A percentile compares a stretch with the other conserved stretches of the same genome.
These are phyloP conservation scores for Lecanoromycetidae sp. DNA, from an alignment of 2,329 filamentous ascomycete species.

Conservation along the genomic window DNA sequence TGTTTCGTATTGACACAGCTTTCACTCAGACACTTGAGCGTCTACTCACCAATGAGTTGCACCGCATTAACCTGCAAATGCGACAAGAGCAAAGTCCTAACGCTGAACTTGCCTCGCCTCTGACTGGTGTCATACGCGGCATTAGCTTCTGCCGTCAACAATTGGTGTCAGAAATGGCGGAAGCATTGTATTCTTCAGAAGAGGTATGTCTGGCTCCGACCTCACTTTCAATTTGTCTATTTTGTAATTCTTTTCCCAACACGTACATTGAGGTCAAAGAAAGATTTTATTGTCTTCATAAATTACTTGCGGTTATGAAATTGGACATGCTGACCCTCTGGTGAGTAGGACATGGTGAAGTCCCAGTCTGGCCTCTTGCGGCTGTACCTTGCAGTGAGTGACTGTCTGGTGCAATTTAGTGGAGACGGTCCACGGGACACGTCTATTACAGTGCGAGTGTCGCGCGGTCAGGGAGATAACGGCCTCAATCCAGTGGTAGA, in stretches of 20 bases:
- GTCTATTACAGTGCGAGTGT: constrained; percentile 6
- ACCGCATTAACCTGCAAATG: constrained; percentile 6
- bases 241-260: too few species aligned
- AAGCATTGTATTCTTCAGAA: constrained; percentile 4
- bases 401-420: constrained; percentile 3
- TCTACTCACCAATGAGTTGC: constrained; percentile 15
- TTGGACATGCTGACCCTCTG: too few species aligned
- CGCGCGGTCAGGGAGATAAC: neutral
- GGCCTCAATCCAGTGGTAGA: constrained; percentile 2
- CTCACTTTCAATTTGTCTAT: too few species aligned
- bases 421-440: neutral
- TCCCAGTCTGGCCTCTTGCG: constrained; percentile 2
- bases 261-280: too few species aligned
- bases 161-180: constrained; percentile 4
- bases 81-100: neutral
- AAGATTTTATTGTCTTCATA: too few species aligned
- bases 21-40: constrained; percentile 16
- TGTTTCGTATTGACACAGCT: constrained; percentile 18
- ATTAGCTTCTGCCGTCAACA: constrained; percentile 11
- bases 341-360: constrained; percentile 1
- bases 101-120: neutral
- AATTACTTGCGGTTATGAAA: too few species aligned
- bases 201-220: too few species aligned
- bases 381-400: constrained; percentile 11
- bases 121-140: neutral